Percentiles rank a stretch among this genome's conserved stretches.
phyloP scores from a whole-genome alignment of 306 rosid species.

The Pyrus communis region DNA sequence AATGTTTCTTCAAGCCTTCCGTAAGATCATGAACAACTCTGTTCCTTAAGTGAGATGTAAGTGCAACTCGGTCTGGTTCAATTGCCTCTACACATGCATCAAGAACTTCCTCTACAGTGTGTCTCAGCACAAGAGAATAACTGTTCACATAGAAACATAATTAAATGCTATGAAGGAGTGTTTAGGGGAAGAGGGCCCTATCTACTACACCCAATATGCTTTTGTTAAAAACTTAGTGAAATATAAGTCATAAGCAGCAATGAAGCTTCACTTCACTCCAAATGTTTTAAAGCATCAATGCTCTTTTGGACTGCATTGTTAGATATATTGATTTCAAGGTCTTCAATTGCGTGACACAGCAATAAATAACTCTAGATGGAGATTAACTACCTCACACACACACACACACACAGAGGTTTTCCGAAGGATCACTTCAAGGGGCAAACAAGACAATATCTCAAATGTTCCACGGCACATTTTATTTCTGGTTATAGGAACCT shows the following conservation, averaged over 20 bases:
- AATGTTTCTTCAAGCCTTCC: conserved; percentile 58
- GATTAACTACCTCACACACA: not conserved
- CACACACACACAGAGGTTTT: not conserved
- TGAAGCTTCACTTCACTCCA: not conserved
- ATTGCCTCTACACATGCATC: conserved; percentile 79
- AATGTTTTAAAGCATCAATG: not conserved
- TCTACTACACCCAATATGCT: not conserved
- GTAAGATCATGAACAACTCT: conserved; percentile 60
- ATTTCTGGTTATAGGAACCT: not conserved
- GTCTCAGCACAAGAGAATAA: conserved; percentile 87
- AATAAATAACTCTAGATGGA: not conserved
- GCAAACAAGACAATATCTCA: not conserved
- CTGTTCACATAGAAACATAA: conserved; percentile 33
- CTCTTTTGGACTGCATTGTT: not conserved
- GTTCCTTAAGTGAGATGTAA: conserved; percentile 66
- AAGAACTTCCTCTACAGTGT: conserved; percentile 97
- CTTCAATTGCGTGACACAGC: not conserved
- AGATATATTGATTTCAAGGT: conserved; percentile 3
- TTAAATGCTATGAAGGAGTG: conserved; percentile 4
- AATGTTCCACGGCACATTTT: not conserved
- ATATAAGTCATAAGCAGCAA: not conserved
- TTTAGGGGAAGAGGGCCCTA: not conserved
- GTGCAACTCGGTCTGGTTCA: conserved; percentile 70
- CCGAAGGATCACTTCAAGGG: not conserved
- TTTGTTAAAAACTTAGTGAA: not conserved